A percentile compares a stretch with the other conserved stretches of the same genome.
These are phyloP conservation scores for Aspergillus wentii DNA, from an alignment of 495 filamentous ascomycete species.

Conservation along the genomic window DNA sequence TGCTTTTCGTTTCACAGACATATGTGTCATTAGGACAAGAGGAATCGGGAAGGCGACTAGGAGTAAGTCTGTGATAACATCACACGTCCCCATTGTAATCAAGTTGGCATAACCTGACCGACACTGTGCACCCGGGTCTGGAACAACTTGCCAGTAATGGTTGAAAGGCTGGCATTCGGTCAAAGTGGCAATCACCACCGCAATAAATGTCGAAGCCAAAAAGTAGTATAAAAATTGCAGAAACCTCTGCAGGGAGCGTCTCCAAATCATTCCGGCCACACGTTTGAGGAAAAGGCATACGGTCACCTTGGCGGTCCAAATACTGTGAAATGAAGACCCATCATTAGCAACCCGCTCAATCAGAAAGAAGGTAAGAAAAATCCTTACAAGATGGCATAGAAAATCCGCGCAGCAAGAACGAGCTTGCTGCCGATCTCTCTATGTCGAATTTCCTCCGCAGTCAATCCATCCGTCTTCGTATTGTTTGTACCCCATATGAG, in stretches of 20 bases:
- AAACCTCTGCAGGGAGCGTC: constrained; percentile 59
- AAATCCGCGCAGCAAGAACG: constrained; percentile 48
- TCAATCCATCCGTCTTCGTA: constrained; percentile 35
- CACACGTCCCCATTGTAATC: constrained; percentile 79
- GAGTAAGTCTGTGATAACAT: constrained; percentile 82
- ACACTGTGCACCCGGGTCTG: constrained; percentile 81
- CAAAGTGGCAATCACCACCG: constrained; percentile 73
- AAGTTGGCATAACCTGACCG: constrained; percentile 80
- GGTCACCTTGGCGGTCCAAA: constrained; percentile 89
- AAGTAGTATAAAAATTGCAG: constrained; percentile 68
- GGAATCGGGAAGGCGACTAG: constrained; percentile 86
- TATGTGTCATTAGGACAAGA: constrained; percentile 69
- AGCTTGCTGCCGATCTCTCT: constrained; percentile 47
- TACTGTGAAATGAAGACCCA: constrained; percentile 40
- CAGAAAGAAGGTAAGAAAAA: too few species aligned
- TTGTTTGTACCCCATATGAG: constrained; percentile 90
- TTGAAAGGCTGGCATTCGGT: constrained; percentile 79
- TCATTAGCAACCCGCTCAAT: too few species aligned
- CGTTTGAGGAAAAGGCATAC: constrained; percentile 88
- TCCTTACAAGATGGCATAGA: constrained; percentile 57
- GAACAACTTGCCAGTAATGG: constrained; percentile 88
- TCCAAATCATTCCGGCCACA: constrained; percentile 64
- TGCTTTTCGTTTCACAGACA: constrained; percentile 61
- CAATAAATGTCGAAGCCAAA: constrained; percentile 70
- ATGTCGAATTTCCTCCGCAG: constrained; percentile 32